A percentile compares a stretch with the other conserved stretches of the same genome.
These are phyloP conservation scores for Eucommia ulmoides DNA, from an alignment of 257 asterid species.

Conservation along the genomic window DNA sequence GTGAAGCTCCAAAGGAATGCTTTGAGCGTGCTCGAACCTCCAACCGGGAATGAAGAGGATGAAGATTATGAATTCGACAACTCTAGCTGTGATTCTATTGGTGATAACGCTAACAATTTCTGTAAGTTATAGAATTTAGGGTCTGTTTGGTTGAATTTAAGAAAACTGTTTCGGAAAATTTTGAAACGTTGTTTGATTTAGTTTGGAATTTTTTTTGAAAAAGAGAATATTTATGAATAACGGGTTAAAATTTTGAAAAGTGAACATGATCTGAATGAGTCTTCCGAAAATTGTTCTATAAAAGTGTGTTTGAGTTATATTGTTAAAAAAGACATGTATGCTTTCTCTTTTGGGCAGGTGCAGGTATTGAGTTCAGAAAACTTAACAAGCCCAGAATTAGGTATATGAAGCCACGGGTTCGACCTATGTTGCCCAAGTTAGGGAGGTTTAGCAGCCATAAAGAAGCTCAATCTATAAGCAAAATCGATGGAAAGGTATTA, in stretches of 20 bases:
- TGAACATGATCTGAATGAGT: too few species aligned
- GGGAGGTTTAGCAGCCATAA: constrained; percentile 28
- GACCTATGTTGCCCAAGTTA: constrained; percentile 43
- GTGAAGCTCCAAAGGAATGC: constrained; percentile 95
- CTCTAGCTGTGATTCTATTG: constrained; percentile 70
- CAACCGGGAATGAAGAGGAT: constrained; percentile 85
- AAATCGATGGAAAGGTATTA: too few species aligned
- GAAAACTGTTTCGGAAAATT: not conserved
- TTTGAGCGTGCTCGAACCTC: constrained; percentile 80
- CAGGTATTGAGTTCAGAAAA: constrained; percentile 53
- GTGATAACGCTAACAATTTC: constrained; percentile 44
- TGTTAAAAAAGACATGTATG: too few species aligned
- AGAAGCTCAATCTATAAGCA: constrained; percentile 41
- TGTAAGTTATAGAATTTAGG: constrained; percentile 35
- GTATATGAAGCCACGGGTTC: constrained; percentile 51
- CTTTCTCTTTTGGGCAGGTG: constrained; percentile 46
- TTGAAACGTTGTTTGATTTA: not conserved
- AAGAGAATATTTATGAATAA: too few species aligned
- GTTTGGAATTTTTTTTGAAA: constrained; percentile 1
- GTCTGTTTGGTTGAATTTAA: too few species aligned
- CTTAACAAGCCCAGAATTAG: constrained; percentile 60
- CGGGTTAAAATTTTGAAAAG: too few species aligned
- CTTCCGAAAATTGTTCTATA: too few species aligned
- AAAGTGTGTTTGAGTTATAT: too few species aligned
- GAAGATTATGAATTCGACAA: constrained; percentile 58